Base-by-base conservation (phyloP, 768 basidiomycete genomes). In the Termitomyces titanicus region DNA sequence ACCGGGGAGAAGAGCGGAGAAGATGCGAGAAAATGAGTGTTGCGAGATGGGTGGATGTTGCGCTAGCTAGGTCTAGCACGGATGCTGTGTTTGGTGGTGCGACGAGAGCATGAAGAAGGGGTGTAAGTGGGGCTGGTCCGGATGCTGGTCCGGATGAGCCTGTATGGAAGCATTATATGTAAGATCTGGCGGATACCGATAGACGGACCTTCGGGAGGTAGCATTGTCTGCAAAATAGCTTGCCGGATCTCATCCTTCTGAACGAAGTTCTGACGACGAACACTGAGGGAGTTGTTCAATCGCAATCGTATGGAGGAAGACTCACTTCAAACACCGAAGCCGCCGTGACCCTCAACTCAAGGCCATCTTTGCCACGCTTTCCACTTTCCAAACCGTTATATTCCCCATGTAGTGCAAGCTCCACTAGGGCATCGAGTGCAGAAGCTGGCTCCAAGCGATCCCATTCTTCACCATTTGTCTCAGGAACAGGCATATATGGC, bases 401-500 rank as follows among this genome's bases (percentile, higher is more conserved):
- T 72, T 97, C 95, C 1, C 95, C 96, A 54, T 96, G 87, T 37
- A 98, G 74, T 11, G 85, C 84, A 15, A 93, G 79, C 57, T 91
- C 87, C 0, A 96, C 83, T 11, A 97, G 79, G 0, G 83, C 89
- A 56, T 94, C 89, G 5, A 96, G 79, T 0, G 91, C 90, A 3
- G 91, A 86, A 15, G 88, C 81, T 4, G 84, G 77, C 56, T 94
- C 89, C 22, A 96, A 68, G 20, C 94, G 81, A 67, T 95, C 92
- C 92, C 92, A 94, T 66, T 96, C 93, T 70, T 96, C 94, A 8
- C 92, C 92, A 57, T 90, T 81, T 52, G 95, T 81, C 69, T 92
- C 84, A 55, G 90, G 83, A 40, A 88, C 83, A 64, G 91, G 82
- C 72, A 88, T 76, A 67, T 91, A 85, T 58, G 88, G 82, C 53